These are phyloP conservation scores for Candida yuanshanica DNA, from an alignment of 805 yeast genomes.

Conservation along the genomic window DNA sequence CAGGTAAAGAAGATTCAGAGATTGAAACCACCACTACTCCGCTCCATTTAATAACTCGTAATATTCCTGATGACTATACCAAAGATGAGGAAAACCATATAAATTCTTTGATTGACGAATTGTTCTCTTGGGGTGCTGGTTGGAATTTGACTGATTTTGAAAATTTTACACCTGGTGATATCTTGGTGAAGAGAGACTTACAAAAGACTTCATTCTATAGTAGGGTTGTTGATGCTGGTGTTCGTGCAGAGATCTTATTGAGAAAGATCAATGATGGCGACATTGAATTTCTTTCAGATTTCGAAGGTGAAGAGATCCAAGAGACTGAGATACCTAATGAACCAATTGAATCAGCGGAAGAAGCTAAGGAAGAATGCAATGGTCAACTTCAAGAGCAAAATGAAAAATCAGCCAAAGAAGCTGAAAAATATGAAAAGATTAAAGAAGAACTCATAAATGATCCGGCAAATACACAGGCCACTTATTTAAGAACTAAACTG, in stretches of 20 bases:
- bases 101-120: conserved; percentile 48
- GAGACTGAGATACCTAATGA: conserved; percentile 19
- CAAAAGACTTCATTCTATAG: conserved; percentile 38
- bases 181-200: conserved; percentile 50
- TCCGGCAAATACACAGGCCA: conserved; percentile 59
- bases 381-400: conserved; percentile 12
- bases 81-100: conserved; percentile 41
- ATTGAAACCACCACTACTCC: conserved; percentile 65
- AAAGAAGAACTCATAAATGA: conserved; percentile 30
- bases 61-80: conserved; percentile 36
- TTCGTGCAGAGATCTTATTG: conserved; percentile 77
- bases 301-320: conserved; percentile 23
- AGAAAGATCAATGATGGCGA: conserved; percentile 65
- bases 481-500: conserved; percentile 60
- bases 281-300: conserved; percentile 44
- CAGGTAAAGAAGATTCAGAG: conserved; percentile 34
- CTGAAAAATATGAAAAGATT: conserved; percentile 11
- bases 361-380: conserved; percentile 12
- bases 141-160: conserved; percentile 78
- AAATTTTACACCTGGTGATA: conserved; percentile 80
- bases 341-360: conserved; percentile 10
- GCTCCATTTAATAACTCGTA: conserved; percentile 59
- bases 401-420: conserved; percentile 17
- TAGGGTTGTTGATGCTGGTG: conserved; percentile 73
- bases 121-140: conserved; percentile 86